Evolutionary conservation across 768 basidiomycete genomes (phyloP).

Genomic region (Sporobolomyces phaffii): DNA sequence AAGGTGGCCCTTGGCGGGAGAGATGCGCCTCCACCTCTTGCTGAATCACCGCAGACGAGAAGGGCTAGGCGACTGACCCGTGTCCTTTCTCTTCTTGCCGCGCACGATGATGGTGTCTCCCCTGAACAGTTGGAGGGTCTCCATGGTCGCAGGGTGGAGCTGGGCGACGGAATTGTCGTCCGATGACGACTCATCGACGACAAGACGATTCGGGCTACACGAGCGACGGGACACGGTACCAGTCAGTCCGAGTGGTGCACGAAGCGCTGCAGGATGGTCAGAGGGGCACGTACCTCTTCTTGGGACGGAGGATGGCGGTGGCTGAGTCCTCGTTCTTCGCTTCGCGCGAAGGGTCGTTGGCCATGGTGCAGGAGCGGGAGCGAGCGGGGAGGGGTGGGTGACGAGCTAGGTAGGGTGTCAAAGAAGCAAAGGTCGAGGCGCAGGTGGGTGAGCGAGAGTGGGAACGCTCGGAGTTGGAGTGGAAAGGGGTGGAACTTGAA

Average conservation of each 20-base stretch:
- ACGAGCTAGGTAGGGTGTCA: too few relatives aligned
- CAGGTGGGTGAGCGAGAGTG: too few relatives aligned
- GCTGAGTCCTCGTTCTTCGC: constrained; percentile 63
- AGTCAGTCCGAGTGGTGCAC: neutral
- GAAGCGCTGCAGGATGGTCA: constrained; percentile 29
- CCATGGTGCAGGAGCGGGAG: constrained; percentile 14
- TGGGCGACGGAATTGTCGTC: constrained; percentile 99
- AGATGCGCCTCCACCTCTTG: neutral
- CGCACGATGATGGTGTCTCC: constrained; percentile 75
- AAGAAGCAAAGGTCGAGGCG: too few relatives aligned
- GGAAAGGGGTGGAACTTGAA: too few relatives aligned
- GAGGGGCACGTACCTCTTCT: constrained; percentile 78
- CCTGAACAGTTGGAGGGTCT: constrained; percentile 81
- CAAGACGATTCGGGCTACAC: constrained; percentile 84
- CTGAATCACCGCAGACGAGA: neutral
- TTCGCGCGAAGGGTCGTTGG: constrained; percentile 35
- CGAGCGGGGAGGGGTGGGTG: too few relatives aligned
- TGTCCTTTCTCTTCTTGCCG: constrained; percentile 95
- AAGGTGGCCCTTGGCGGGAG: neutral
- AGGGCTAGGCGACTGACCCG: constrained; percentile 46
- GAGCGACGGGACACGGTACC: neutral
- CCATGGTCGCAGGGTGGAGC: constrained; percentile 94
- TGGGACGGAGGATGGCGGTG: constrained; percentile 89
- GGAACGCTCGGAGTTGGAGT: too few relatives aligned
- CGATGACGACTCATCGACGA: constrained; percentile 85